phyloP scores from a whole-genome alignment of 768 basidiomycete genomes.

The Suillus clintonianus region DNA sequence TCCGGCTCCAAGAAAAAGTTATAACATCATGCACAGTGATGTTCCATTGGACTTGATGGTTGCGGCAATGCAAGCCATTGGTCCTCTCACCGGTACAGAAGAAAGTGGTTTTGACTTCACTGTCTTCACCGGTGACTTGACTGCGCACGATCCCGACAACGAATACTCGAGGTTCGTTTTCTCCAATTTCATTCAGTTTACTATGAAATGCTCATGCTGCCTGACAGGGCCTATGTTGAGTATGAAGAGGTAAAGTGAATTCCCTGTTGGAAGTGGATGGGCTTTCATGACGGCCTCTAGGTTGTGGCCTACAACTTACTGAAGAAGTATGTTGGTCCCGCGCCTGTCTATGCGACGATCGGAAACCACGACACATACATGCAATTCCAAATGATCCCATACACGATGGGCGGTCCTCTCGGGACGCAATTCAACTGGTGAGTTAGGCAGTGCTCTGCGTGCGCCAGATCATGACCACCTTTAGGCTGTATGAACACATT shows the following conservation, averaged over 20 bases:
- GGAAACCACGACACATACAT: slow-evolving; percentile 75
- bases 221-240: slow-evolving; percentile 51
- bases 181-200: background rate
- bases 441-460: background rate
- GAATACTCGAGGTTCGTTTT: slow-evolving; percentile 55
- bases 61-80: slow-evolving; percentile 65
- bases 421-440: slow-evolving; percentile 45
- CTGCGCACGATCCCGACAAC: slow-evolving; percentile 69
- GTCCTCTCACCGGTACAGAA: slow-evolving; percentile 60
- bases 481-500: slow-evolving; percentile 53
- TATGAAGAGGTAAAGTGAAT: slow-evolving; percentile 55
- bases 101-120: slow-evolving; percentile 63
- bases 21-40: slow-evolving; percentile 42
- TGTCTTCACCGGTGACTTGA: slow-evolving; percentile 73
- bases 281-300: slow-evolving; percentile 30
- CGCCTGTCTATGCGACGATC: slow-evolving; percentile 68
- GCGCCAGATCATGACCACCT: background rate
- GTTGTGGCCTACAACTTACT: slow-evolving; percentile 63
- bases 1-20: background rate
- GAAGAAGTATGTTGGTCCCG: slow-evolving; percentile 54
- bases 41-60: slow-evolving; percentile 57
- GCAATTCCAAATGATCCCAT: slow-evolving; percentile 39
- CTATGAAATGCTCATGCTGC: background rate
- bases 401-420: slow-evolving; percentile 35
- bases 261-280: background rate